Percentiles rank a stretch among this genome's conserved stretches.
Evolutionary conservation across 2,329 filamentous ascomycete species (phyloP).

Genomic region (Apiospora phragmitis): DNA sequence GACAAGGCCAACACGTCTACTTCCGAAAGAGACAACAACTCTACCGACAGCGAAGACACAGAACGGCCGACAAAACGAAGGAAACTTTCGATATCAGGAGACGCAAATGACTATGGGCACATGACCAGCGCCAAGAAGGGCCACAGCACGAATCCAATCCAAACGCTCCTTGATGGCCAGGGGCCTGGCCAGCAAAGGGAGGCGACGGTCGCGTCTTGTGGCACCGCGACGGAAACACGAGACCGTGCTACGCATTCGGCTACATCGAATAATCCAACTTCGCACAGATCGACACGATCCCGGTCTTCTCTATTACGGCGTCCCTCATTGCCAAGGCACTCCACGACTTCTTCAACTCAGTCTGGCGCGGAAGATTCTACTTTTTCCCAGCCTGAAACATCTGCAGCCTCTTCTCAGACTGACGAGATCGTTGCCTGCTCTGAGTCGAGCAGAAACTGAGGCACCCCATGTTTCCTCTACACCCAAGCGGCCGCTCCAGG

Average conservation of each 20-base stretch:
- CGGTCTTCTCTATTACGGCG: constrained; percentile 19
- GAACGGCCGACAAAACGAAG: constrained; percentile 23
- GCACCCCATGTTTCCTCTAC: constrained; percentile 17
- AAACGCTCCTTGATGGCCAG: constrained; percentile 1
- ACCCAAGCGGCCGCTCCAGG: constrained; percentile 21
- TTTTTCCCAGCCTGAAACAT: constrained; percentile 24
- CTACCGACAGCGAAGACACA: constrained; percentile 27
- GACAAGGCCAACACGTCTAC: constrained; percentile 48
- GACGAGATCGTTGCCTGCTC: constrained; percentile 21
- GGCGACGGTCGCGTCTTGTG: not conserved
- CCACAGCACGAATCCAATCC: constrained; percentile 17
- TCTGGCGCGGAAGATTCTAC: constrained; percentile 26
- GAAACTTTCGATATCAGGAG: constrained; percentile 6
- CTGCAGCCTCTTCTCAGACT: constrained; percentile 27
- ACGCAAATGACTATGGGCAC: not conserved
- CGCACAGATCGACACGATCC: constrained; percentile 23
- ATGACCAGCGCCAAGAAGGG: not conserved
- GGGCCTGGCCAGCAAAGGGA: not conserved
- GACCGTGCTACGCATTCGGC: not conserved
- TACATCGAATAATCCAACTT: not conserved
- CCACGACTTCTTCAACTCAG: constrained; percentile 24
- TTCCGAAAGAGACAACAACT: constrained; percentile 26
- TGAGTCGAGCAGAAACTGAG: not conserved
- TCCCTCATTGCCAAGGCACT: constrained; percentile 23
- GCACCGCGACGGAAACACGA: not conserved